Conservation (phyloP, 1,284 basidiomycete species). For the Fistulinella staudtii region DNA sequence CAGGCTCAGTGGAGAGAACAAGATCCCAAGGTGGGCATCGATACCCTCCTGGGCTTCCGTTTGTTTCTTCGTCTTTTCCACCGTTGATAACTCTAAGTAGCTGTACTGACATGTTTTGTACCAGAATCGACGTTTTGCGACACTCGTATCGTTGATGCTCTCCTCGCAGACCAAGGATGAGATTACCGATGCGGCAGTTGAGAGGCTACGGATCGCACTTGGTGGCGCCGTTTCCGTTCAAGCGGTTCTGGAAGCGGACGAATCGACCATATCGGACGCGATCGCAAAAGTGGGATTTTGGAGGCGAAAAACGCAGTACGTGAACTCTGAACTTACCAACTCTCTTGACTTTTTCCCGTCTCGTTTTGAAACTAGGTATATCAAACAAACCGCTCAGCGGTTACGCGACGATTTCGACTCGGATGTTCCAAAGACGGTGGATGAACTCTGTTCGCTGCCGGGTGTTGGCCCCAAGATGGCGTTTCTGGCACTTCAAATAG, state of each 20-base stretch:
- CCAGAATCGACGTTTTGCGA: slow-evolving; percentile 77
- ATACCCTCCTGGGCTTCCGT: not conserved
- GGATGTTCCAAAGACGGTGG: slow-evolving; percentile 84
- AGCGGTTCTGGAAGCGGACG: slow-evolving; percentile 65
- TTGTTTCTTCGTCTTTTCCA: not conserved
- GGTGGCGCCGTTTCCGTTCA: slow-evolving; percentile 77
- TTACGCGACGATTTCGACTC: slow-evolving; percentile 70
- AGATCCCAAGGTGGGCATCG: slow-evolving; percentile 56
- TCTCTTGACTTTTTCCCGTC: too few relatives aligned
- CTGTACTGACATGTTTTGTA: not conserved
- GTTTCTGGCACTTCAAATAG: slow-evolving; percentile 77
- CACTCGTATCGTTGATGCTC: slow-evolving; percentile 91
- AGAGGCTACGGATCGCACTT: slow-evolving; percentile 68
- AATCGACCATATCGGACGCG: slow-evolving; percentile 60
- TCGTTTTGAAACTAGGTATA: slow-evolving; percentile 45
- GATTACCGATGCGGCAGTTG: slow-evolving; percentile 81
- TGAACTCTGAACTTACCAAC: slow-evolving; percentile 1
- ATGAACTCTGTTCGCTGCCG: slow-evolving; percentile 78
- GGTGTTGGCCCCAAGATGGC: slow-evolving; percentile 96
- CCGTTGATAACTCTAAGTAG: too few relatives aligned
- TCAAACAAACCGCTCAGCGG: slow-evolving; percentile 67
- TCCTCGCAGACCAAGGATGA: slow-evolving; percentile 95
- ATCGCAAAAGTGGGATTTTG: slow-evolving; percentile 94
- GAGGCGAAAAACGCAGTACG: slow-evolving; percentile 78
- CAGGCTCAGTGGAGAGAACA: slow-evolving; percentile 58